Conservation (phyloP, 2,329 filamentous ascomycete species). For the Aspergillus novofumigatus region DNA sequence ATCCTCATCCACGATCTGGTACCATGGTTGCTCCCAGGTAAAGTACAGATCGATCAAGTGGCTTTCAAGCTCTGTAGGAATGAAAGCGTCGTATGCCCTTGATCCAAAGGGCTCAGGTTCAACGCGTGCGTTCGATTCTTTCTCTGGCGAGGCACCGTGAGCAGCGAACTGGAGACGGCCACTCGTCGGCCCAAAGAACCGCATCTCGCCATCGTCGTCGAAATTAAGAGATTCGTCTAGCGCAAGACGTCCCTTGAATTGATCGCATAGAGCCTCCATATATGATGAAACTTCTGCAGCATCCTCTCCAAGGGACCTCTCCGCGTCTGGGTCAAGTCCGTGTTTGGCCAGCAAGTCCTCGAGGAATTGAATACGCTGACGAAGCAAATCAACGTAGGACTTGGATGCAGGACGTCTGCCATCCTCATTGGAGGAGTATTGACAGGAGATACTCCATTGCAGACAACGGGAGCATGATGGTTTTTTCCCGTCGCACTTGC, state of each 20-base stretch:
- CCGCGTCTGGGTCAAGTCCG: slow-evolving; percentile 29
- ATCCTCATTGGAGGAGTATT: slow-evolving; percentile 29
- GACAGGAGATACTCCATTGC: slow-evolving; percentile 26
- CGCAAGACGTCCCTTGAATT: slow-evolving; percentile 30
- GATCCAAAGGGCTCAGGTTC: too few species aligned
- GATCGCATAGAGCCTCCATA: slow-evolving; percentile 18
- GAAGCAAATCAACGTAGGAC: slow-evolving; percentile 33
- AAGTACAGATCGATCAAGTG: slow-evolving; percentile 36
- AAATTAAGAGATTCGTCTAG: slow-evolving; percentile 36
- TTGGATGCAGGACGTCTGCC: slow-evolving; percentile 33
- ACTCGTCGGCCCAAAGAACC: slow-evolving; percentile 37
- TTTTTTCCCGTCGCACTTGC: slow-evolving; percentile 30
- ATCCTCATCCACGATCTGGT: slow-evolving; percentile 32
- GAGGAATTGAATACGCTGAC: slow-evolving; percentile 28
- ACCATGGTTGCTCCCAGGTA: slow-evolving; percentile 36
- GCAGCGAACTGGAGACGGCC: slow-evolving; percentile 29
- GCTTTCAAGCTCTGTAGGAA: slow-evolving; percentile 22
- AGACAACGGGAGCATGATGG: slow-evolving; percentile 33
- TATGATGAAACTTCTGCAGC: slow-evolving; percentile 1
- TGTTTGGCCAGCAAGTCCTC: slow-evolving; percentile 27
- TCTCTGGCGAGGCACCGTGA: slow-evolving; percentile 8
- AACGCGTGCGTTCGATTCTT: not conserved
- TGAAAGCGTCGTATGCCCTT: not conserved
- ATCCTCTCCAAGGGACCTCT: slow-evolving; percentile 4
- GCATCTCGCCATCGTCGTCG: slow-evolving; percentile 32